Conservation (phyloP, 75 land plant genomes). For the Adiantum capillusveneris region DNA sequence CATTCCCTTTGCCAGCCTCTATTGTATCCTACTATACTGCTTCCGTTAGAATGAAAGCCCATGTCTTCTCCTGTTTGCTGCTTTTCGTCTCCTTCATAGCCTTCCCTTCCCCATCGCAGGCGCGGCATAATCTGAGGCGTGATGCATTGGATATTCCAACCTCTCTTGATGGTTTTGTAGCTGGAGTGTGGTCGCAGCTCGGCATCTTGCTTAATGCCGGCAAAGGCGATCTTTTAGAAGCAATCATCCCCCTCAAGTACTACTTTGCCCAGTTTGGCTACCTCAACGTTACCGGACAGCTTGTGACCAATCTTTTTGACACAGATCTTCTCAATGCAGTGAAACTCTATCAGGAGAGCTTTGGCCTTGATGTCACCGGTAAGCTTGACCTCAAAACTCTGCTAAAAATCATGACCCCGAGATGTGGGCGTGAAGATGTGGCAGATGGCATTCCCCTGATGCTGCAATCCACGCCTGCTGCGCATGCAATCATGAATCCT, state of each 20-base stretch:
- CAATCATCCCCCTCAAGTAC: constrained; percentile 26
- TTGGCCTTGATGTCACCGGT: constrained; percentile 34
- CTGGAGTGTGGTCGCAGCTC: constrained; percentile 6
- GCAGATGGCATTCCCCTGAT: constrained; percentile 22
- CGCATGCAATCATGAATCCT: constrained; percentile 3
- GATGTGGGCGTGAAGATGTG: constrained; percentile 52
- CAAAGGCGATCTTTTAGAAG: constrained; percentile 20
- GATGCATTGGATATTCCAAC: neutral
- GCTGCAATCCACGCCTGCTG: constrained; percentile 4
- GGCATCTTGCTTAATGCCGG: constrained; percentile 2
- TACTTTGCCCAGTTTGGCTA: constrained; percentile 53
- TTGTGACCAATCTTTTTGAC: constrained; percentile 29
- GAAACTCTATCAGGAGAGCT: constrained; percentile 39
- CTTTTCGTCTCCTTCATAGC: too few relatives aligned
- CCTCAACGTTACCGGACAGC: constrained; percentile 17
- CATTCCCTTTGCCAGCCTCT: too few relatives aligned
- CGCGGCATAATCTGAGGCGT: too few relatives aligned
- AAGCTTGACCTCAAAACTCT: constrained; percentile 30
- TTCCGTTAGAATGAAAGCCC: too few relatives aligned
- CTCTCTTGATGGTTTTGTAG: neutral
- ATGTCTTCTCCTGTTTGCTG: too few relatives aligned
- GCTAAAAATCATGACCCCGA: constrained; percentile 20
- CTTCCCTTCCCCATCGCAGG: too few relatives aligned
- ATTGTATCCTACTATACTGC: too few relatives aligned
- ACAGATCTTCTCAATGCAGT: constrained; percentile 30